Percentiles rank a stretch among this genome's conserved stretches.
Conservation (phyloP, 1,284 basidiomycete species). For the Leucoagaricus sp. region DNA sequence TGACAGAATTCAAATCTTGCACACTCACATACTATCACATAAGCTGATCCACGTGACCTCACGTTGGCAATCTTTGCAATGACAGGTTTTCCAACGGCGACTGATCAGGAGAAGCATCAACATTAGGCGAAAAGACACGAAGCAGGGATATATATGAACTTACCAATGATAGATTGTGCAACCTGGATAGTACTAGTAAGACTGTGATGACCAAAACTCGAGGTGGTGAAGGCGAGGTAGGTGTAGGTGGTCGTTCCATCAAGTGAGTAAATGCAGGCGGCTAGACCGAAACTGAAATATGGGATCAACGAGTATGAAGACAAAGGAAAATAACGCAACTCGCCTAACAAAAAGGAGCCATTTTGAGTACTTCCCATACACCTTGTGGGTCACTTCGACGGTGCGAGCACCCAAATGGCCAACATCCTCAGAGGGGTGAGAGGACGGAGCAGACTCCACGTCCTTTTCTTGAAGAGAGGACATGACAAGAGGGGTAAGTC, state of each 20-base stretch:
- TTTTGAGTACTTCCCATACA: constrained; percentile 54
- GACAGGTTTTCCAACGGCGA: constrained; percentile 66
- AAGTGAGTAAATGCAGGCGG: constrained; percentile 77
- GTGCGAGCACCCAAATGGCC: constrained; percentile 50
- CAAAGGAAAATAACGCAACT: constrained; percentile 14
- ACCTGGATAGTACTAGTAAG: constrained; percentile 67
- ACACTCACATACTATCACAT: constrained; percentile 62
- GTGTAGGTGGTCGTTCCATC: constrained; percentile 70
- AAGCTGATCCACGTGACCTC: constrained; percentile 57
- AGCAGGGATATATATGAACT: constrained; percentile 16
- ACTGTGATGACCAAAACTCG: constrained; percentile 59
- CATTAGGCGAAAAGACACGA: background rate
- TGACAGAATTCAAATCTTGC: background rate
- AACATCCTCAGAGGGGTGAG: constrained; percentile 14
- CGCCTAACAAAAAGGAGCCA: constrained; percentile 68
- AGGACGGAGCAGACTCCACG: constrained; percentile 14
- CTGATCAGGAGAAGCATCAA: constrained; percentile 21
- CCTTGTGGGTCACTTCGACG: constrained; percentile 53
- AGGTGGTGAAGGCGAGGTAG: constrained; percentile 67
- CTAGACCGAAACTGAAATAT: constrained; percentile 63
- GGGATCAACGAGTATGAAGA: background rate
- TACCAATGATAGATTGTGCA: constrained; percentile 58
- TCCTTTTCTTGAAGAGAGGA: constrained; percentile 13
- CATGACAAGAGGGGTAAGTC: background rate
- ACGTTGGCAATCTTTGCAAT: constrained; percentile 82